These are phyloP conservation scores for Umbelopsis isabellina DNA, from an alignment of 192 early-diverging fungal species.

Conservation along the genomic window DNA sequence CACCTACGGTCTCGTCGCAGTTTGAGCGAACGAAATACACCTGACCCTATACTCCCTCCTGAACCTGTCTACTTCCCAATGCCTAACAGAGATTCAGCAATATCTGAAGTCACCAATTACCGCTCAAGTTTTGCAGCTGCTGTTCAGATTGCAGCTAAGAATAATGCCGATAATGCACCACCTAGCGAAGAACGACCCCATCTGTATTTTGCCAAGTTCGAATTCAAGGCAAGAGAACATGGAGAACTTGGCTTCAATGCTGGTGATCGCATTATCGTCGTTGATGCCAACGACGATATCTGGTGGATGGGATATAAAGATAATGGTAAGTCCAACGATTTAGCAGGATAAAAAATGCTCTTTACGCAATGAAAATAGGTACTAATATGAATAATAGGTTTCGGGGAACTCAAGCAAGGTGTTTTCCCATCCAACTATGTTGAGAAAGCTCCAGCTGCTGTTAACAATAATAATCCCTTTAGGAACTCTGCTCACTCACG, in stretches of 20 bases:
- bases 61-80: constrained; percentile 16
- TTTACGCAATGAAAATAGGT: background rate
- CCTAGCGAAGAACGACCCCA: constrained; percentile 35
- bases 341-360: background rate
- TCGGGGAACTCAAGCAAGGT: constrained; percentile 59
- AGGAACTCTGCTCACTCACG: background rate
- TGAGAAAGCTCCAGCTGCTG: constrained; percentile 25
- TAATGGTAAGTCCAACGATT: constrained; percentile 46
- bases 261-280: constrained; percentile 73
- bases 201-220: constrained; percentile 72
- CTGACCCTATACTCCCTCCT: background rate
- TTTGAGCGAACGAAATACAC: background rate
- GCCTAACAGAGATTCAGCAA: constrained; percentile 5
- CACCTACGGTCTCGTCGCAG: constrained; percentile 15
- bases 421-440: constrained; percentile 84
- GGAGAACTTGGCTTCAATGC: constrained; percentile 74
- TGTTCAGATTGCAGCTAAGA: constrained; percentile 29
- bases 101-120: background rate
- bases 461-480: constrained; percentile 3
- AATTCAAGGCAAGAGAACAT: constrained; percentile 72
- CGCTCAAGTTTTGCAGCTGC: constrained; percentile 25
- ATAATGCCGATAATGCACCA: constrained; percentile 21
- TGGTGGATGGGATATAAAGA: constrained; percentile 85
- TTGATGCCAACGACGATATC: constrained; percentile 76
- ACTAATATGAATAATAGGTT: constrained; percentile 23